phyloP scores from a whole-genome alignment of 495 filamentous ascomycete genomes.

The Aspergillus olivimuriae region DNA sequence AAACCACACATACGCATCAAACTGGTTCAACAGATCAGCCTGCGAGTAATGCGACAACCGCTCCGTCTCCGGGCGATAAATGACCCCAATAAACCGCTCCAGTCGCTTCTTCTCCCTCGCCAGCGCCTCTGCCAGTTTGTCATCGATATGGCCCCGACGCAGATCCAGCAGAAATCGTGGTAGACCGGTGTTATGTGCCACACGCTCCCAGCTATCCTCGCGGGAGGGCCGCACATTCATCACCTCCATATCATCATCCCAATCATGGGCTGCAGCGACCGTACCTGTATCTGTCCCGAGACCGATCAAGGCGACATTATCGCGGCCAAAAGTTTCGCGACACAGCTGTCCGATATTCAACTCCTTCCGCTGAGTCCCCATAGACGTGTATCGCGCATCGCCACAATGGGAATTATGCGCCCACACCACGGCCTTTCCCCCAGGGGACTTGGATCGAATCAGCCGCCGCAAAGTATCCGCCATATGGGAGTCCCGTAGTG shows the following conservation, averaged over 20 bases:
- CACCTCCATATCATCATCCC: slow-evolving; percentile 52
- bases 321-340: slow-evolving; percentile 40
- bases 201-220: slow-evolving; percentile 39
- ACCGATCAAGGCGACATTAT: slow-evolving; percentile 46
- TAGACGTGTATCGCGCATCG: slow-evolving; percentile 51
- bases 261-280: slow-evolving; percentile 49
- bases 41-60: slow-evolving; percentile 48
- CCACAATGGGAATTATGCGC: slow-evolving; percentile 57
- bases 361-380: slow-evolving; percentile 45
- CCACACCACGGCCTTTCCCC: slow-evolving; percentile 50
- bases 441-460: slow-evolving; percentile 35
- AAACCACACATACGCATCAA: slow-evolving; percentile 54
- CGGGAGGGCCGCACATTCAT: slow-evolving; percentile 41
- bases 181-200: slow-evolving; percentile 39
- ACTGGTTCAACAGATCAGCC: slow-evolving; percentile 47
- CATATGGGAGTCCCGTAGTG: slow-evolving; percentile 53
- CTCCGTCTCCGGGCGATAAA: slow-evolving; percentile 53
- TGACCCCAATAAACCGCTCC: slow-evolving; percentile 54
- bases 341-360: slow-evolving; percentile 53
- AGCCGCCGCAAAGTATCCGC: slow-evolving; percentile 47
- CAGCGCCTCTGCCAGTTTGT: slow-evolving; percentile 33
- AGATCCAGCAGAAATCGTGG: slow-evolving; percentile 46
- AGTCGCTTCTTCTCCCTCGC: slow-evolving; percentile 31
- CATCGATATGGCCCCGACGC: slow-evolving; percentile 29
- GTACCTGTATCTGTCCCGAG: slow-evolving; percentile 50